Base-by-base conservation (phyloP, 2,329 filamentous ascomycete species). In the Emergomyces pasteurianus region DNA sequence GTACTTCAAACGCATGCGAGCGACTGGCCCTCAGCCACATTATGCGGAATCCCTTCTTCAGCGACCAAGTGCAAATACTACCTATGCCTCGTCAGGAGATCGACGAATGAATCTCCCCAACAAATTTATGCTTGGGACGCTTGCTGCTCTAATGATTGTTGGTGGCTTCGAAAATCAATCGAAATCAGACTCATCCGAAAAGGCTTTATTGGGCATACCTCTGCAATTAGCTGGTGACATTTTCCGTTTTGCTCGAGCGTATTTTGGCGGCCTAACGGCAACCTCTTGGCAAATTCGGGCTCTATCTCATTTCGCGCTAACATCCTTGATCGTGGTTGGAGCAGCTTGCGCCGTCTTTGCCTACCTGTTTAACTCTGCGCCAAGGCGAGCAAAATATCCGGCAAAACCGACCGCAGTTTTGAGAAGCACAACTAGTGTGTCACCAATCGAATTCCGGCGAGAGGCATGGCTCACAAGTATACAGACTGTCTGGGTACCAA, bases 381-480 rank as follows among this genome's bases (percentile, higher is more conserved):
- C 83, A 3, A 82, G 81, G 60, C 75, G 85, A 69, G 75, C 78
- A 69, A 69, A 79, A 74, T 70, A 70, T 63, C 69, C 78, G 63
- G 63, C 76, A 2, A 73, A 76, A 60, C 59, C 65, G 3, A 62
- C 66, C 12, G 62, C 67, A 3, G 65, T 63, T 2, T 63, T 69
- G 18, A 67, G 59, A 67, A 42, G 56, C 67, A 16, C 67, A 72
- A 3, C 68, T 81, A 79, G 90, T 61, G 85, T 89, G 2, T 92
- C 90, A 0, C 87, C 92, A 0, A 90, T 95, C 61, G 85, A 94
- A 66, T 88, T 95, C 53, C 87, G 91, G 58, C 86, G 88, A 63
- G 89, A 91, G 72, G 92, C 92, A 38, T 96, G 92, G 92, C 85
- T 95, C 61, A 96, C 92, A 2, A 89, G 92, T 8, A 87, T 96